phyloP scores from a whole-genome alignment of 73 alveolate species.

The Blepharisma japonicum region DNA sequence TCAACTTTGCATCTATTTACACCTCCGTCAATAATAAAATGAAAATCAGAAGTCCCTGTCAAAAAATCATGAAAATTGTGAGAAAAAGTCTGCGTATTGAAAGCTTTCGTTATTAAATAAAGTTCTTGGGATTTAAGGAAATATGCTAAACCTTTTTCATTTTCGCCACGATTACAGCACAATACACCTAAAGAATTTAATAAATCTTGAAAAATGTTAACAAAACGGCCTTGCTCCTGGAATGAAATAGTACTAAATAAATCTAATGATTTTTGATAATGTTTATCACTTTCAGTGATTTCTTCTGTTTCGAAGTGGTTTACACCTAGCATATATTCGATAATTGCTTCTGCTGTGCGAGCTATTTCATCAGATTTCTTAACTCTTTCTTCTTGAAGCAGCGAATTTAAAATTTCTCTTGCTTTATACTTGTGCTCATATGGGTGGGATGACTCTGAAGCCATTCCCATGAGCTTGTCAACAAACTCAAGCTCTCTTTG shows the following conservation, averaged over 20 bases:
- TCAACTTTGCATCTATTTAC: slow-evolving; percentile 79
- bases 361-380: slow-evolving; percentile 4
- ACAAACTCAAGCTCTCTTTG: slow-evolving; percentile 49
- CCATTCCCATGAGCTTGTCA: slow-evolving; percentile 38
- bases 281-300: slow-evolving; percentile 57
- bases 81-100: neutral
- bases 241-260: slow-evolving; percentile 57
- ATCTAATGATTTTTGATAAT: slow-evolving; percentile 38
- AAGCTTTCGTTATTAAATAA: neutral
- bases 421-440: slow-evolving; percentile 66
- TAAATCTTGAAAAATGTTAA: slow-evolving; percentile 63
- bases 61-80: slow-evolving; percentile 23
- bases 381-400: slow-evolving; percentile 40
- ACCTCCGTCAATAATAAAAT: slow-evolving; percentile 76
- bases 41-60: slow-evolving; percentile 30
- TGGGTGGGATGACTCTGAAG: slow-evolving; percentile 51
- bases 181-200: slow-evolving; percentile 88
- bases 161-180: slow-evolving; percentile 85
- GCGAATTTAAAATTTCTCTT: slow-evolving; percentile 54
- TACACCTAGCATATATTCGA: slow-evolving; percentile 62
- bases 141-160: slow-evolving; percentile 85
- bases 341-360: slow-evolving; percentile 30
- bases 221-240: slow-evolving; percentile 38
- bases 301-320: slow-evolving; percentile 81
- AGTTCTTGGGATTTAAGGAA: slow-evolving; percentile 86